Percentiles rank a stretch among this genome's conserved stretches.
These are phyloP conservation scores for Cryphonectria naterciae DNA, from an alignment of 2,329 filamentous ascomycete genomes.

Conservation along the genomic window DNA sequence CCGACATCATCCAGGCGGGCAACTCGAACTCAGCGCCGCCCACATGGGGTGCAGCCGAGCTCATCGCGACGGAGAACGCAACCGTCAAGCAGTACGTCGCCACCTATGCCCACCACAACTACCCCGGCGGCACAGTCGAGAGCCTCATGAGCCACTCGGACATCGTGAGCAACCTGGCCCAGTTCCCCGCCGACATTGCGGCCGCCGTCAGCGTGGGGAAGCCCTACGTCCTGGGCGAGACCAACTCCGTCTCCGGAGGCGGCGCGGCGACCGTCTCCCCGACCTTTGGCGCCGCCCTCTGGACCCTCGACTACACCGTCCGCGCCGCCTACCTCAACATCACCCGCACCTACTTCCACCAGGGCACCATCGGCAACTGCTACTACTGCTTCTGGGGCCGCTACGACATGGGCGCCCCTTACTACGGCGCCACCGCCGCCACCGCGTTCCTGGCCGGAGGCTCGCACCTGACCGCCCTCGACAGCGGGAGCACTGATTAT, in stretches of 20 bases:
- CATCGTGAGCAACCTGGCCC: slow-evolving; percentile 44
- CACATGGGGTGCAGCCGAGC: slow-evolving; percentile 44
- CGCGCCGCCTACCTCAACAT: slow-evolving; percentile 43
- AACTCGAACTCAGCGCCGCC: slow-evolving; percentile 44
- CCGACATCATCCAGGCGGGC: slow-evolving; percentile 45
- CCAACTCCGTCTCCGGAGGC: slow-evolving; percentile 49
- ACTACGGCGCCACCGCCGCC: slow-evolving; percentile 55
- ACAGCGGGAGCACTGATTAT: slow-evolving; percentile 45
- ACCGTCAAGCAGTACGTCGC: slow-evolving; percentile 45
- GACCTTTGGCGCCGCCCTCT: slow-evolving; percentile 53
- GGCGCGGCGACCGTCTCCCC: slow-evolving; percentile 46
- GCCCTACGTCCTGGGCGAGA: slow-evolving; percentile 54
- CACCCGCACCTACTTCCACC: slow-evolving; percentile 54
- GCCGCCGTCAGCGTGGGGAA: slow-evolving; percentile 45
- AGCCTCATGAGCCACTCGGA: slow-evolving; percentile 50
- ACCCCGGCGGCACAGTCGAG: slow-evolving; percentile 48
- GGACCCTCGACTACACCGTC: slow-evolving; percentile 54
- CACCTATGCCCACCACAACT: slow-evolving; percentile 53
- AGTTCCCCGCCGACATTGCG: slow-evolving; percentile 46
- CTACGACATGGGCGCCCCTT: slow-evolving; percentile 54
- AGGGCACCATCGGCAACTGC: slow-evolving; percentile 56
- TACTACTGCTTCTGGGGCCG: slow-evolving; percentile 54
- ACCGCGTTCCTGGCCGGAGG: slow-evolving; percentile 49
- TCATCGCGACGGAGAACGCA: slow-evolving; percentile 43
- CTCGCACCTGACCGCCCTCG: slow-evolving; percentile 49